These are phyloP conservation scores for Wickerhamiella parazyma DNA, from an alignment of 805 yeast genomes.

Conservation along the genomic window DNA sequence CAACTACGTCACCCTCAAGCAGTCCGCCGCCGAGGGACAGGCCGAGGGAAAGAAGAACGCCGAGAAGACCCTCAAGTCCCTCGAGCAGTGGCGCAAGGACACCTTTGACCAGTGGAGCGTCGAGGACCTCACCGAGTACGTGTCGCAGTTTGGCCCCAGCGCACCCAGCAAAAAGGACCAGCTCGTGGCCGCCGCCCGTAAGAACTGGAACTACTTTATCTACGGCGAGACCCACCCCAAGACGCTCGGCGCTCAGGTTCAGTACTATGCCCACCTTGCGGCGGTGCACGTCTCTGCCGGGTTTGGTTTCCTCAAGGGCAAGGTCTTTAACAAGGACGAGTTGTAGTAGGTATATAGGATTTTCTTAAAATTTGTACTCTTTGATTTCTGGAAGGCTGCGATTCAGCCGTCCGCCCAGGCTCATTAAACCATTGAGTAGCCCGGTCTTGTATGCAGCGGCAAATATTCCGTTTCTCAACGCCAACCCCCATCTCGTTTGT, in stretches of 20 bases:
- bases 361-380: not conserved
- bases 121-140: slow-evolving; percentile 42
- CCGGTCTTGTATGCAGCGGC: not conserved
- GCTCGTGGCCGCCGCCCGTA: slow-evolving; percentile 18
- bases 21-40: slow-evolving; percentile 31
- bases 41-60: slow-evolving; percentile 33
- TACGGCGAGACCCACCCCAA: slow-evolving; percentile 8
- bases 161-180: slow-evolving; percentile 13
- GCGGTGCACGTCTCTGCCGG: slow-evolving; percentile 1
- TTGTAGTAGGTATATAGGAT: not conserved
- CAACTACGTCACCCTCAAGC: slow-evolving; percentile 30
- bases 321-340: slow-evolving; percentile 4
- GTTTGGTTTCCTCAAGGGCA: slow-evolving; percentile 1
- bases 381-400: not conserved
- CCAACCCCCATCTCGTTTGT: not conserved
- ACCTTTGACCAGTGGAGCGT: slow-evolving; percentile 41
- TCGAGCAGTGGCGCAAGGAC: slow-evolving; percentile 30
- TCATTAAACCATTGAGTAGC: not conserved
- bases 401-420: not conserved
- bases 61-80: slow-evolving; percentile 26
- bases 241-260: not conserved
- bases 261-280: slow-evolving; percentile 1
- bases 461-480: not conserved
- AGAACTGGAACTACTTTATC: slow-evolving; percentile 15
- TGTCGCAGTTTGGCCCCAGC: slow-evolving; percentile 31